Conservation (phyloP, 345 rosid genomes). For the Gossypium turneri region DNA sequence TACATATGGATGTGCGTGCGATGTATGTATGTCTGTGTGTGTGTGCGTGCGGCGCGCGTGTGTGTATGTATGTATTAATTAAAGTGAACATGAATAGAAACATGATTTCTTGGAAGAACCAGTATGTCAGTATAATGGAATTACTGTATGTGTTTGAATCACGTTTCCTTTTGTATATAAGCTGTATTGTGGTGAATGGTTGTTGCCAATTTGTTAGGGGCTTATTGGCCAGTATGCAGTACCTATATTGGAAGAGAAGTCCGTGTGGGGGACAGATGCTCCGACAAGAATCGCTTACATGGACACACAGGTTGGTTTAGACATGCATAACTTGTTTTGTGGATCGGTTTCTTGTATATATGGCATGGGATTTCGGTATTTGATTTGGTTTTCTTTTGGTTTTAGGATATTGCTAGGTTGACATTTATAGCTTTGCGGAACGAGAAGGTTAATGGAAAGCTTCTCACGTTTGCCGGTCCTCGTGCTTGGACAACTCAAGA, state of each 20-base stretch:
- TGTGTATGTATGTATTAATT: neutral
- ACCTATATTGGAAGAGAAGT: conserved; percentile 88
- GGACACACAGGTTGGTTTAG: conserved; percentile 78
- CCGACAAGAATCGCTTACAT: conserved; percentile 94
- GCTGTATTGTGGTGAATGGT: conserved; percentile 6
- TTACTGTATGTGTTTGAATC: neutral
- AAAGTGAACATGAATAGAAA: neutral
- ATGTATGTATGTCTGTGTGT: neutral
- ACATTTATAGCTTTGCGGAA: conserved; percentile 82
- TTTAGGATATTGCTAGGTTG: conserved; percentile 86
- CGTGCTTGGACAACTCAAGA: conserved; percentile 98
- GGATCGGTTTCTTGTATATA: neutral
- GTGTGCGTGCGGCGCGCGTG: no score
- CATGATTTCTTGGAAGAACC: neutral
- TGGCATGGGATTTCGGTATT: neutral
- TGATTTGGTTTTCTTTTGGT: conserved; percentile 5
- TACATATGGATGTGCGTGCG: neutral
- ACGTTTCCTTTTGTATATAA: neutral
- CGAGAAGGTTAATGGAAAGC: conserved; percentile 63
- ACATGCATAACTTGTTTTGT: conserved; percentile 5
- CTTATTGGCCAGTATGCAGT: conserved; percentile 96
- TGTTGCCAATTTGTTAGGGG: conserved; percentile 44
- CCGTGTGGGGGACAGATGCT: conserved; percentile 99
- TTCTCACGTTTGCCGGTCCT: conserved; percentile 93
- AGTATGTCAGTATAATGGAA: neutral